Evolutionary conservation across 2,329 filamentous ascomycete genomes (phyloP).

Genomic region (Xylariales sp.): DNA sequence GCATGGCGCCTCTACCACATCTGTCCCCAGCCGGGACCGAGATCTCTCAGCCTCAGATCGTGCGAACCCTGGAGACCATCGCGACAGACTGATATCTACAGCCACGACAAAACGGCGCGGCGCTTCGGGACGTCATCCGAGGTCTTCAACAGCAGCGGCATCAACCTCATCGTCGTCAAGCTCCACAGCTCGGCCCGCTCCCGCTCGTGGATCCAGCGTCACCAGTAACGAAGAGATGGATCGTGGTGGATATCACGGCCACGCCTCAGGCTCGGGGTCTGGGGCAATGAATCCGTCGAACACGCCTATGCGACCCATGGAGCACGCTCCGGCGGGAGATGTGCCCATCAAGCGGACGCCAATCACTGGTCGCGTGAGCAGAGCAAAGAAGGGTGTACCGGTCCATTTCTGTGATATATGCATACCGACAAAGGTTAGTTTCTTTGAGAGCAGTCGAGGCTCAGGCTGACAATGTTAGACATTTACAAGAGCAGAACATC

Average conservation of each 20-base stretch:
- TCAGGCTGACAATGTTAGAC: too few relatives aligned
- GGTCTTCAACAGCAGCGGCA: constrained; percentile 23
- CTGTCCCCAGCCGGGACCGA: constrained; percentile 30
- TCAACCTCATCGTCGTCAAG: constrained; percentile 21
- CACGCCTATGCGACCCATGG: constrained; percentile 39
- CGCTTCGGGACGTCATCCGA: constrained; percentile 27
- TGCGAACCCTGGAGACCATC: constrained; percentile 33
- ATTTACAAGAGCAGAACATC: constrained; percentile 58
- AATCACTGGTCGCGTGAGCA: constrained; percentile 52
- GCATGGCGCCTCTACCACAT: constrained; percentile 34
- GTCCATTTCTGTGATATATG: constrained; percentile 52
- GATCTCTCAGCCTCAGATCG: constrained; percentile 36
- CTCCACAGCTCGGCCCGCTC: constrained; percentile 24
- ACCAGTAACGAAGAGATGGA: constrained; percentile 48
- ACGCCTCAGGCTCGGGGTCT: constrained; percentile 32
- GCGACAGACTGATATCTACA: constrained; percentile 26
- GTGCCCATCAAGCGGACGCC: constrained; percentile 48
- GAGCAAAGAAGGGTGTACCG: constrained; percentile 55
- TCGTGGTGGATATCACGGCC: constrained; percentile 28
- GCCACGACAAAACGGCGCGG: constrained; percentile 31
- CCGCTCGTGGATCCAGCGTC: constrained; percentile 36
- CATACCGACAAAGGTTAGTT: constrained; percentile 44
- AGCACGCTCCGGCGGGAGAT: constrained; percentile 28
- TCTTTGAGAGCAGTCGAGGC: too few relatives aligned
- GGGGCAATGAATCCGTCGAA: constrained; percentile 25